Base-by-base conservation (phyloP, 768 basidiomycete species). In the Nidularia pulvinata region DNA sequence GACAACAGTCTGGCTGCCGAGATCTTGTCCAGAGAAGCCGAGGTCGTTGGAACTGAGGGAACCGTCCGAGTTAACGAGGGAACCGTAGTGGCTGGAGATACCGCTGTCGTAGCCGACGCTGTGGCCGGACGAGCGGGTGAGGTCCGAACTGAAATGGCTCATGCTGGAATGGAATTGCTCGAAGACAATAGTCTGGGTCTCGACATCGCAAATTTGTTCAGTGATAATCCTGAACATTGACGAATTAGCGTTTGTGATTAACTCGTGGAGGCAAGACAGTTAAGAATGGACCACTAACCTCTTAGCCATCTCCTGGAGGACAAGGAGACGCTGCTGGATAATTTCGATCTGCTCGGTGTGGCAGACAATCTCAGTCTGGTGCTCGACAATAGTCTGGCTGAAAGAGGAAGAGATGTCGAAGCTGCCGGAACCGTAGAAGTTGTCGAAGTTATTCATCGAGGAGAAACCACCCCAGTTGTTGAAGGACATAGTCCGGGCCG, bases 121-220 rank as follows among this genome's bases (percentile, higher is more conserved):
- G 55, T 64, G 69, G 47, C 69, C 69, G 7, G 75, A 76, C 57
- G 60, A 58, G 58, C 71, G 77, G 47, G 67, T 64, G 56, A 78
- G 61, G 59, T 79, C 78, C 50, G 67, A 61, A 53, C 65, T 68
- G 71, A 78, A 79, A 55, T 67, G 57, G 54, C 67, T 61, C 52
- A 78, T 56, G 57, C 71, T 66, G 16, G 69, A 61, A 54, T 69
- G 67, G 69, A 72, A 76, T 60, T 78, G 76, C 53, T 76, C 67
- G 58, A 78, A 73, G 51, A 74, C 66, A 52, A 77, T 69, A 53
- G 69, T 70, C 59, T 81, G 80, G 30, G 72, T 70, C 55, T 81
- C 80, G 46, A 80, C 79, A 49, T 80, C 77, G 59, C 80, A 81
- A 50, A 78, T 70, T 47, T 73, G 70, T 61, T 79, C 75, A 34